Conservation (phyloP, 306 rosid species). For the Prunus mira region DNA sequence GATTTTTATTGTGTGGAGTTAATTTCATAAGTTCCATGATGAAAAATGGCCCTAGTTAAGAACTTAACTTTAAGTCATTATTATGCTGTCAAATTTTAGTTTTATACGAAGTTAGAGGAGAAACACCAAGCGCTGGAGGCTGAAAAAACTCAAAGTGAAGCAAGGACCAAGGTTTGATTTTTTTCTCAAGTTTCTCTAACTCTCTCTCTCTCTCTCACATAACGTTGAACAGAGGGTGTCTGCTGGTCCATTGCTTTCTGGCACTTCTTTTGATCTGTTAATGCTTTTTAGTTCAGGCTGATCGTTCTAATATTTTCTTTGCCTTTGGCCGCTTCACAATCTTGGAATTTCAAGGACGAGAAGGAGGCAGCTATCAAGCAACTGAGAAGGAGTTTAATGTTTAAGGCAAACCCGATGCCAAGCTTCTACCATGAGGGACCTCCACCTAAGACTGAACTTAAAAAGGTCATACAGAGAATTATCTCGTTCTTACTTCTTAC, state of each 20-base stretch:
- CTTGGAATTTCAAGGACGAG: constrained; percentile 71
- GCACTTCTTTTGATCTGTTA: constrained; percentile 1
- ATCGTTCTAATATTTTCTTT: constrained; percentile 13
- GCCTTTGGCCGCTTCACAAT: constrained; percentile 18
- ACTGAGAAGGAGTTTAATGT: constrained; percentile 83
- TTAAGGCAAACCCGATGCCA: constrained; percentile 98
- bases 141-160: constrained; percentile 81
- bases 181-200: constrained; percentile 21
- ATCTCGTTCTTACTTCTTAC: constrained; percentile 13
- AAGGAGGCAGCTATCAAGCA: constrained; percentile 76
- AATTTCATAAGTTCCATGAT: constrained; percentile 9
- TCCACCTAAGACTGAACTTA: constrained; percentile 90
- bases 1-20: constrained; percentile 15
- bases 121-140: constrained; percentile 88
- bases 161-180: constrained; percentile 77
- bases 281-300: constrained; percentile 5
- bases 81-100: constrained; percentile 40
- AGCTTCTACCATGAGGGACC: constrained; percentile 96
- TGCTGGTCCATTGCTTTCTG: constrained; percentile 20
- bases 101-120: constrained; percentile 81
- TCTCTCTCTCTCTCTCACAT: neutral
- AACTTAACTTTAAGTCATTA: neutral
- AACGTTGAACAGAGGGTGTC: constrained; percentile 10
- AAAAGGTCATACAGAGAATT: constrained; percentile 54
- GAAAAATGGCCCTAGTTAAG: neutral